Percentiles rank a stretch among this genome's conserved stretches.
Conservation (phyloP, 768 basidiomycete species). For the Auricularia heimuer region DNA sequence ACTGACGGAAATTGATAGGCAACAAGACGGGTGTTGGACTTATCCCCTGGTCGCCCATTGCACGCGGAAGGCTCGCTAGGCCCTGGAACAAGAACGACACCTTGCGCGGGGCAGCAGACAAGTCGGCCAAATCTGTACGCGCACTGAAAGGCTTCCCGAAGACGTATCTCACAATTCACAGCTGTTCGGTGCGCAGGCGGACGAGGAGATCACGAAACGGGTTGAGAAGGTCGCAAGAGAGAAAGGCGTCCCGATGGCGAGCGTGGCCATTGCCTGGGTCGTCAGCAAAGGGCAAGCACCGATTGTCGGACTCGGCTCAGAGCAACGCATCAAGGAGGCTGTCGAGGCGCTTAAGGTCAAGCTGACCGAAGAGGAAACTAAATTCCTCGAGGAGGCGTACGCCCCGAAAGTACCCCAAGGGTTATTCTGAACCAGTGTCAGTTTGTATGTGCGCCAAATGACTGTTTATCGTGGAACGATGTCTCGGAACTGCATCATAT, state of each 20-base stretch:
- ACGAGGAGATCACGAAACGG: constrained; percentile 27
- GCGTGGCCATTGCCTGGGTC: constrained; percentile 36
- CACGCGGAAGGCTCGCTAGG: constrained; percentile 29
- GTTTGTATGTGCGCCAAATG: too few relatives aligned
- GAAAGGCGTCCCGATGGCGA: constrained; percentile 32
- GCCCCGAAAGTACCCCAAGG: constrained; percentile 19
- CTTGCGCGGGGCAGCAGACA: constrained; percentile 8
- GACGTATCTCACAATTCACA: neutral
- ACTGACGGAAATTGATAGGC: constrained; percentile 11
- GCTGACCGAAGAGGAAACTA: constrained; percentile 22
- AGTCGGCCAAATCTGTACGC: constrained; percentile 14
- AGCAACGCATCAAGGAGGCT: constrained; percentile 22
- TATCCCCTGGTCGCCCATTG: constrained; percentile 43
- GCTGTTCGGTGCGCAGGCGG: constrained; percentile 15
- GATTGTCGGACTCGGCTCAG: constrained; percentile 31
- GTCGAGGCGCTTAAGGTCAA: constrained; percentile 23
- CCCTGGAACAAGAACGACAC: constrained; percentile 21
- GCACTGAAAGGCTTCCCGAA: neutral
- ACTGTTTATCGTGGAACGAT: too few relatives aligned
- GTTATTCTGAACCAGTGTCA: neutral
- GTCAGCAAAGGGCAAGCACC: constrained; percentile 33
- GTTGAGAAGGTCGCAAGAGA: constrained; percentile 34
- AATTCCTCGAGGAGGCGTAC: constrained; percentile 22
- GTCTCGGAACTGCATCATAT: too few relatives aligned
- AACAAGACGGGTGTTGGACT: constrained; percentile 40